Evolutionary conservation across 371 early-diverging fungal genomes (phyloP).

Genomic region (Mortierella sp.): DNA sequence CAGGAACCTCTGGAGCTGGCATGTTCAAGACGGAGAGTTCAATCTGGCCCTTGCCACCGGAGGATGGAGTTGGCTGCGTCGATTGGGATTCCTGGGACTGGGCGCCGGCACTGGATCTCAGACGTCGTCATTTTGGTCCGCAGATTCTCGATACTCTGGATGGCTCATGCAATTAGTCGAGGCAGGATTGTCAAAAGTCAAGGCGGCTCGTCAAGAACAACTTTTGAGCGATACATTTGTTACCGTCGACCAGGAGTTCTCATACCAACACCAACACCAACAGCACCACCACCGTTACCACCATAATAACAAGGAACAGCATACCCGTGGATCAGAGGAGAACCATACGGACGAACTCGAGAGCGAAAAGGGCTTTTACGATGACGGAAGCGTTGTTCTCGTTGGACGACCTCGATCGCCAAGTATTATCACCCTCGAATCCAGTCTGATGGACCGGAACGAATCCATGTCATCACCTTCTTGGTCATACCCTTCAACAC

Average conservation of each 20-base stretch:
- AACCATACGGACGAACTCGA: conserved; percentile 1
- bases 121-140: conserved; percentile 8
- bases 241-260: conserved; percentile 5
- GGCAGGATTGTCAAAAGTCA: conserved; percentile 39
- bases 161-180: conserved; percentile 36
- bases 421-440: conserved; percentile 35
- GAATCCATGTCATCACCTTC: conserved; percentile 32
- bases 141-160: conserved; percentile 33
- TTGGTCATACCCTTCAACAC: conserved; percentile 22
- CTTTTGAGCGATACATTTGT: conserved; percentile 29
- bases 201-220: conserved; percentile 36
- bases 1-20: conserved; percentile 63
- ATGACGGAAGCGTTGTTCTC: conserved; percentile 36
- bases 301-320: not conserved
- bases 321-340: not conserved
- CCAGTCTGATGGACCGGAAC: conserved; percentile 33
- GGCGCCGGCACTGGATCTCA: conserved; percentile 5
- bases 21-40: conserved; percentile 59
- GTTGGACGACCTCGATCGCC: conserved; percentile 29
- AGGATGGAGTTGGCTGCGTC: conserved; percentile 51
- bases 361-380: conserved; percentile 30
- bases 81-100: conserved; percentile 24
- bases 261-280: not conserved
- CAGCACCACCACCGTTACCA: not conserved
- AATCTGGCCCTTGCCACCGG: conserved; percentile 62